These are phyloP conservation scores for Cucumis melo DNA, from an alignment of 306 rosid genomes.

Conservation along the genomic window DNA sequence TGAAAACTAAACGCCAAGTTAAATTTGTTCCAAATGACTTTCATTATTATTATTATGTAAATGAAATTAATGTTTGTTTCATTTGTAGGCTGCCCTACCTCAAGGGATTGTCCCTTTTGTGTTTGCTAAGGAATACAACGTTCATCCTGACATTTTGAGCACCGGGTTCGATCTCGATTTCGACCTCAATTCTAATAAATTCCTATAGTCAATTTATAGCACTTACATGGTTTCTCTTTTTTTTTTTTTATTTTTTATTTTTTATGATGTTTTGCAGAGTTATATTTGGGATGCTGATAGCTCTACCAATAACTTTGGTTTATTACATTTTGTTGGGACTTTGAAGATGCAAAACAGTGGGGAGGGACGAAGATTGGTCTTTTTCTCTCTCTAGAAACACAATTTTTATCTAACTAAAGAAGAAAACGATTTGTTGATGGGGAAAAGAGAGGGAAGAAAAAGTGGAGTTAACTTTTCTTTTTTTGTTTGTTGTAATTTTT, in stretches of 20 bases:
- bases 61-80: not conserved
- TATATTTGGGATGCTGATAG: constrained; percentile 13
- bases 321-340: constrained; percentile 11
- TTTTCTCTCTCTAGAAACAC: not conserved
- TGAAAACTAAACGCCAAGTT: not conserved
- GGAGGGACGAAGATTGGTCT: not conserved
- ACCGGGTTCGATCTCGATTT: constrained; percentile 34
- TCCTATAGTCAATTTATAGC: not conserved
- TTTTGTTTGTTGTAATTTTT: not conserved
- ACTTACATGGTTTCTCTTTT: not conserved
- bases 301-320: constrained; percentile 11
- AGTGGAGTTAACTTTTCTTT: not conserved
- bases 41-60: not conserved
- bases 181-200: not conserved
- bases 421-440: constrained; percentile 1
- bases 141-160: constrained; percentile 81
- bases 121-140: constrained; percentile 83
- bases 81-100: constrained; percentile 68
- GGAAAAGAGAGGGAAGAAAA: not conserved
- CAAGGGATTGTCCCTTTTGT: constrained; percentile 90
- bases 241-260: too few species aligned
- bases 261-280: not conserved
- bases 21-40: not conserved
- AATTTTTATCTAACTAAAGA: not conserved
- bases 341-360: not conserved